Conservation (phyloP, 257 asterid genomes). For the Catharanthus roseus region DNA sequence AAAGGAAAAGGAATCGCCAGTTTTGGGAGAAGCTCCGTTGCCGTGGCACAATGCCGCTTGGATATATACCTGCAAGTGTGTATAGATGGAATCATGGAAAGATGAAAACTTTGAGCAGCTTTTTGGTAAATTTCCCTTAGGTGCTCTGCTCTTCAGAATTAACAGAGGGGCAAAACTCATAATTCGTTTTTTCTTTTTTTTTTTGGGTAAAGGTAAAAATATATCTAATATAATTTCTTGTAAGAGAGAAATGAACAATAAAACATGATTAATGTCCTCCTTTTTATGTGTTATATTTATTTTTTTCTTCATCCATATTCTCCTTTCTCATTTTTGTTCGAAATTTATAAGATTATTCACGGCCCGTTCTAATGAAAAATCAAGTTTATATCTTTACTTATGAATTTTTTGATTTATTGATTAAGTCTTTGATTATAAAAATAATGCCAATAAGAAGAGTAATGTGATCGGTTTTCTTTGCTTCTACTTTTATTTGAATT, state of each 20-base stretch:
- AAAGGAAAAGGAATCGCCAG: not conserved
- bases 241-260: not conserved
- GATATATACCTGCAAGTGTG: constrained; percentile 12
- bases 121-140: constrained; percentile 23
- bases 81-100: not conserved
- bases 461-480: no score
- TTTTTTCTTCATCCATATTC: not conserved
- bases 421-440: no score
- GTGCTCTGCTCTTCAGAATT: constrained; percentile 19
- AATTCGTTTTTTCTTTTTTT: constrained; percentile 11
- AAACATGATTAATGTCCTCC: not conserved
- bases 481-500: no score
- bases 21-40: not conserved
- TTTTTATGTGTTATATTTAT: not conserved
- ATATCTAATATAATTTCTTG: constrained; percentile 8
- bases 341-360: no score
- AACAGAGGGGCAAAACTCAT: constrained; percentile 12
- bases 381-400: no score
- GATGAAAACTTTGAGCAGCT: not conserved
- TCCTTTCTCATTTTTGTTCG: no score
- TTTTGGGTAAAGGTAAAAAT: constrained; percentile 3
- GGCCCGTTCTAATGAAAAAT: no score
- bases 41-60: constrained; percentile 1
- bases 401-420: no score
- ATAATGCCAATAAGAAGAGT: no score